These are phyloP conservation scores for Colletotrichum orbiculare DNA, from an alignment of 2,329 filamentous ascomycete species.

Conservation along the genomic window DNA sequence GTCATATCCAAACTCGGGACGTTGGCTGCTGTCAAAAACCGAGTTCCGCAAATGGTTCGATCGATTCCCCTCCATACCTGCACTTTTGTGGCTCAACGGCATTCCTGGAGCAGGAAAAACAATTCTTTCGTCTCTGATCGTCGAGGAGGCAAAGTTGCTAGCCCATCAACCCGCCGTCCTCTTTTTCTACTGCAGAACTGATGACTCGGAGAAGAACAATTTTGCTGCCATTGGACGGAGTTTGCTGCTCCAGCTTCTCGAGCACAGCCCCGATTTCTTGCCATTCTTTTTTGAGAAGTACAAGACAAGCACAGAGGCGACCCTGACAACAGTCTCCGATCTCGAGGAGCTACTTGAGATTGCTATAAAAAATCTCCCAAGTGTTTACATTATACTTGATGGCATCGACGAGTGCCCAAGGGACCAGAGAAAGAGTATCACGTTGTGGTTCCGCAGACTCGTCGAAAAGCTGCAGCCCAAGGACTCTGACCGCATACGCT, in stretches of 20 bases:
- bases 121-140: neutral
- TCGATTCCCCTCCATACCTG: neutral
- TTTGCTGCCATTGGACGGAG: neutral
- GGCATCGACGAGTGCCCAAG: neutral
- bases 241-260: neutral
- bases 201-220: neutral
- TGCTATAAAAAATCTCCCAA: neutral
- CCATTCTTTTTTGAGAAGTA: neutral
- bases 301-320: neutral
- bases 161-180: neutral
- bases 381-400: neutral
- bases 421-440: neutral
- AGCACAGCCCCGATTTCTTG: neutral
- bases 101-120: neutral
- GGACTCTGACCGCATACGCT: neutral
- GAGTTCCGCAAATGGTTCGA: constrained; percentile 1
- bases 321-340: neutral
- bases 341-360: neutral
- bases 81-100: neutral
- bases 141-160: neutral
- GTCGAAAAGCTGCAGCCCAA: neutral
- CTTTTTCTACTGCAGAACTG: neutral
- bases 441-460: neutral
- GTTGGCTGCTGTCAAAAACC: neutral
- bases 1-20: neutral